phyloP scores from a whole-genome alignment of 2,329 filamentous ascomycete genomes.

The Podosphaera leucotricha region DNA sequence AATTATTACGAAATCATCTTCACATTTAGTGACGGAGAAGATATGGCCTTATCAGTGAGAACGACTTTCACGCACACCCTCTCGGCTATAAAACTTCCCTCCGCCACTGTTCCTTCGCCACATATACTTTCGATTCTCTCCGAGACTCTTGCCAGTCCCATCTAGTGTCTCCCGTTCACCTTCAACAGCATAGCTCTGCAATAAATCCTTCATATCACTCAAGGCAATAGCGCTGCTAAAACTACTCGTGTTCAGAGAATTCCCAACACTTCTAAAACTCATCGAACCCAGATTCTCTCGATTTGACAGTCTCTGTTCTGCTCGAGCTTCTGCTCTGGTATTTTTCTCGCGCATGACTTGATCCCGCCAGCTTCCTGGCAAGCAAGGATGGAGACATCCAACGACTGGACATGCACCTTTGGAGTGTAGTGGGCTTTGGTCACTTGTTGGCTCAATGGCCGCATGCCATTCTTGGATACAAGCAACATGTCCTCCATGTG shows the following conservation, averaged over 20 bases:
- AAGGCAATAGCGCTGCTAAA: constrained; percentile 13
- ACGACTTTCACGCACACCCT: background rate
- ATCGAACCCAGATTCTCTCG: constrained; percentile 2
- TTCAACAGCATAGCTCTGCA: constrained; percentile 35
- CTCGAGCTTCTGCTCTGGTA: constrained; percentile 20
- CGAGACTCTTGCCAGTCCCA: background rate
- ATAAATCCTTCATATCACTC: constrained; percentile 29
- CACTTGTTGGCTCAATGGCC: constrained; percentile 6
- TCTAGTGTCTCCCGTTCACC: constrained; percentile 29
- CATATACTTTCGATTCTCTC: background rate
- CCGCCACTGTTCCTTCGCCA: background rate
- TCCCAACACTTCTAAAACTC: background rate
- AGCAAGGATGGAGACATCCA: constrained; percentile 38
- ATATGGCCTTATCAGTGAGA: background rate
- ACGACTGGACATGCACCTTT: constrained; percentile 40
- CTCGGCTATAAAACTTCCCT: background rate
- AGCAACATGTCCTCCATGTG: constrained; percentile 35
- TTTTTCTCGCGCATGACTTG: constrained; percentile 18
- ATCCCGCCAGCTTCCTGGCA: constrained; percentile 30
- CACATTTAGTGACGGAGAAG: background rate
- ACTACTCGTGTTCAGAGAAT: background rate
- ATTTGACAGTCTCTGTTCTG: constrained; percentile 17
- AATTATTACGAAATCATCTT: background rate
- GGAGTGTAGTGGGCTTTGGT: constrained; percentile 16
- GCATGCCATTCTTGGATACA: constrained; percentile 37